Base-by-base conservation (phyloP, 257 asterid species). In the Solanum chmielewskii region DNA sequence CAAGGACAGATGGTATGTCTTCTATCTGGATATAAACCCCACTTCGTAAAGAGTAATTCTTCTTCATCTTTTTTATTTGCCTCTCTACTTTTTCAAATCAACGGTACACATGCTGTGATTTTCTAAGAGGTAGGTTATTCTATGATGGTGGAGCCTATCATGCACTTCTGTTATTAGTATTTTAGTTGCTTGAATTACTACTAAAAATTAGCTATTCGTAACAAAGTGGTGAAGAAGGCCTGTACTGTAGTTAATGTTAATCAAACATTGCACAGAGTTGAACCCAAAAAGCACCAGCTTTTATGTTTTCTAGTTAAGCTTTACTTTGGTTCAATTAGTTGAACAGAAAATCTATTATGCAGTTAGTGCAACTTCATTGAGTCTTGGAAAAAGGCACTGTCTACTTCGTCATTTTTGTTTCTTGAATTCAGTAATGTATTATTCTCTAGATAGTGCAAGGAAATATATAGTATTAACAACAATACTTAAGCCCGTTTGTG, bases 1-100 rank as follows among this genome's bases (percentile, higher is more conserved):
- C 99, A 97, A 92, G 99, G 98, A 69, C 99, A 97, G 91, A 97
- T 97, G 99, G 99, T 97, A 90, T 41, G 90, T 62, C 39, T 45
- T 69, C 83, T 87, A 49, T 76, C 68, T 68, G 52, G 35, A 47
- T 90, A 27, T 25, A 64, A 64, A 80, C 66, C 27, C 41, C 42
- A 27, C 16, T 47, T 80, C 27, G 42, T 47, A 45, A 47, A 29
- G 27, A 27, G 66, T 47, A 27, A 11, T 80, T 78, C 15, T 47
- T 78, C 25, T 77, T 10, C 62, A 77, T 27, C 84, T 27, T 45
- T 80, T 16, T 80, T 80, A 27, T 27, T 2, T 39, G 15, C 33
- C 52, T 23, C 11, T 21, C 31, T 39, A 49, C 83, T 39, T 75
- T 75, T 39, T 23, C 56, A 75, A 75, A 75, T 39, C 11, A 75